Base-by-base conservation (phyloP, 495 filamentous ascomycete species). In the Immersiella caudata region DNA sequence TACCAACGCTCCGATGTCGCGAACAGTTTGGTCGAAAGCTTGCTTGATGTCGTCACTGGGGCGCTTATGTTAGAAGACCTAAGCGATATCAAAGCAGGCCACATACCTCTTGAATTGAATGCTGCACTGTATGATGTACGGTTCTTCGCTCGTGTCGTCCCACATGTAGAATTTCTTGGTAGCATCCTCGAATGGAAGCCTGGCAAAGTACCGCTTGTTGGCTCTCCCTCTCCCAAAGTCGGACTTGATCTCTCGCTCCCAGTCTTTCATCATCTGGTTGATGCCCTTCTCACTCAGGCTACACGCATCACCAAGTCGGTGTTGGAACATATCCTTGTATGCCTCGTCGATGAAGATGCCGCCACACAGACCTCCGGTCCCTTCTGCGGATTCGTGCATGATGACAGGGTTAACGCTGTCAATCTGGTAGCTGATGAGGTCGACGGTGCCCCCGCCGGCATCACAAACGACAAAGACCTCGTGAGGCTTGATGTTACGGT, bases 401-500 rank as follows among this genome's bases (percentile, higher is more conserved):
- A 54, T 18, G 50, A 54, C n/a, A 24, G 50, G 50, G 16, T 6
- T 18, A 5, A 18, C n/a, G 5, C 21, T 6, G 9, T 25, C 55
- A 14, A 57, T 25, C 55, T 25, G 22, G 55, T 57, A 57, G 24
- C 20, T 57, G 55, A 57, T 26, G 18, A 57, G 55, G 25, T 57
- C 55, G 25, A 57, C 55, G 8, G 55, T 57, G 16, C 55, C 55
- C 7, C 55, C 55, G 4, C 55, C 55, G 24, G 55, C 55, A 18
- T 57, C 55, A 22, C 55, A 57, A 18, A 57, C 22, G 3, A 57
- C 25, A 27, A 5, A 57, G 55, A 22, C n/a, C 14, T 57, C 55
- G 3, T 29, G 18, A 7, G 16, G 16, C 50, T 54, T 54, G 6
- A 54, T 18, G 16, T 18, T n/a, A 18, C 21, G 50, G 50, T 18